Evolutionary conservation across 441 rosid genomes (phyloP).

Genomic region (Brassica balearica): DNA sequence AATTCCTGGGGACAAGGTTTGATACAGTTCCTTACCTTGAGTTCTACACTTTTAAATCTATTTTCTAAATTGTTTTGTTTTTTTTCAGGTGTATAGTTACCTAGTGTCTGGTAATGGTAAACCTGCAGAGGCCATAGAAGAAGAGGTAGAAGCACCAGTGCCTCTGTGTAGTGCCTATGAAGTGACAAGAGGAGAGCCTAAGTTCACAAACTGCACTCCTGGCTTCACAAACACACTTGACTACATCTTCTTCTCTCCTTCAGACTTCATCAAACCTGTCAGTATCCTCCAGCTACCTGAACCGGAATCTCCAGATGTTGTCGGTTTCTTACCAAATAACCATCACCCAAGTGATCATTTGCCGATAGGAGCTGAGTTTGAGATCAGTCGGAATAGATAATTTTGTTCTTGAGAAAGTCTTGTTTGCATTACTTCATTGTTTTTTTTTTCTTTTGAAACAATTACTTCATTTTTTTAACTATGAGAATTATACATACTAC

Average conservation of each 20-base stretch:
- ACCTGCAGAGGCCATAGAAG: constrained; percentile 33
- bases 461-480: neutral
- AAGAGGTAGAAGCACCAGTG: constrained; percentile 60
- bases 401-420: neutral
- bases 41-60: neutral
- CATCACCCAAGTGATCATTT: constrained; percentile 95
- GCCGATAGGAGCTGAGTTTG: constrained; percentile 89
- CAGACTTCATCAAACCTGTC: constrained; percentile 60
- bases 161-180: constrained; percentile 75
- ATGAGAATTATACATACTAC: neutral
- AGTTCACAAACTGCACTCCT: constrained; percentile 91
- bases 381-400: constrained; percentile 49
- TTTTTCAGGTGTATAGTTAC: constrained; percentile 74
- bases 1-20: constrained; percentile 80
- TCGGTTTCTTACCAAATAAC: constrained; percentile 76
- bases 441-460: neutral
- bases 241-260: constrained; percentile 79
- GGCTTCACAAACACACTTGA: constrained; percentile 80
- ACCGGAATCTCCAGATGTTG: constrained; percentile 60
- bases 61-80: neutral
- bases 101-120: constrained; percentile 61
- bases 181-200: constrained; percentile 76
- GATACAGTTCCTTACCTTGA: constrained; percentile 9
- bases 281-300: constrained; percentile 74
- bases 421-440: neutral